A percentile compares a stretch with the other conserved stretches of the same genome.
Evolutionary conservation across 2,329 filamentous ascomycete genomes (phyloP).

Genomic region (Aspergillaceae sp.): DNA sequence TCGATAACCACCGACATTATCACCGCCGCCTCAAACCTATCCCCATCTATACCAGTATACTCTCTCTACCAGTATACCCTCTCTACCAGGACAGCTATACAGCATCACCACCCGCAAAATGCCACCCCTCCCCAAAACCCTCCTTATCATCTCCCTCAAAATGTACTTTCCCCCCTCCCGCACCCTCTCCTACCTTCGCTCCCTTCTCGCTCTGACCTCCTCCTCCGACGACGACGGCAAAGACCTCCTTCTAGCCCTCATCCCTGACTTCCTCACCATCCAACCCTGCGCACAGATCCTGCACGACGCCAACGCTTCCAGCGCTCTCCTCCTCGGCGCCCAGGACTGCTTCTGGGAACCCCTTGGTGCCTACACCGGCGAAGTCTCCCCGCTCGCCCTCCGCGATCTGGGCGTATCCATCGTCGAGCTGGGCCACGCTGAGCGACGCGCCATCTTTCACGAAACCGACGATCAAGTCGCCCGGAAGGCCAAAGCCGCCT

Average conservation of each 20-base stretch:
- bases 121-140: constrained; percentile 27
- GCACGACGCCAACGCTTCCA: constrained; percentile 23
- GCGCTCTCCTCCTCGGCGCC: constrained; percentile 57
- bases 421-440: constrained; percentile 74
- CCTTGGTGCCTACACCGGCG: constrained; percentile 66
- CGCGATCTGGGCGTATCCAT: constrained; percentile 60
- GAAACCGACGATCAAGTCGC: constrained; percentile 64
- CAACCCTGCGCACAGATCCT: constrained; percentile 37
- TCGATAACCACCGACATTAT: no score
- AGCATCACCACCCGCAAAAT: constrained; percentile 1
- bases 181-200: constrained; percentile 50
- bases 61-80: neutral
- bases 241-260: constrained; percentile 62
- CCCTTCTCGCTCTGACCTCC: constrained; percentile 43
- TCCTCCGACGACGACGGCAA: constrained; percentile 36
- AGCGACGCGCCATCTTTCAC: constrained; percentile 61
- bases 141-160: constrained; percentile 33
- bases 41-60: no score
- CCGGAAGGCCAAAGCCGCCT: constrained; percentile 60
- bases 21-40: neutral
- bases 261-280: constrained; percentile 68
- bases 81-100: neutral
- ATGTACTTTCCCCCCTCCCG: constrained; percentile 33
- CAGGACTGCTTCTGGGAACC: constrained; percentile 68
- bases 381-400: constrained; percentile 62